Percentiles rank a stretch among this genome's conserved stretches.
phyloP scores from a whole-genome alignment of 2,329 filamentous ascomycete species.

The Ramularia collo-cygni region DNA sequence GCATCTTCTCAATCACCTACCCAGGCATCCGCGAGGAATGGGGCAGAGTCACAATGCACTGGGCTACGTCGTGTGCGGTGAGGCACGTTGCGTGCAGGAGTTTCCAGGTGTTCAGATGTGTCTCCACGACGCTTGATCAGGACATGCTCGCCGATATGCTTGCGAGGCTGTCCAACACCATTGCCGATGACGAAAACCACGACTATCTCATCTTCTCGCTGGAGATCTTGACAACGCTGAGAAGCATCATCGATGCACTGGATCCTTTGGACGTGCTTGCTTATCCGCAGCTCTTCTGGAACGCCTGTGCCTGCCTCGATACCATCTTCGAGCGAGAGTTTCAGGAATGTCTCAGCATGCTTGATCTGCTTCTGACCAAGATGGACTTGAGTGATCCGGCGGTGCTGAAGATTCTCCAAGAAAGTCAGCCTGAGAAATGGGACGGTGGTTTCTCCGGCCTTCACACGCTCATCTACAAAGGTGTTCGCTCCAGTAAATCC shows the following conservation, averaged over 20 bases:
- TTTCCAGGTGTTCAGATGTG: slow-evolving; percentile 94
- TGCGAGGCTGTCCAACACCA: slow-evolving; percentile 87
- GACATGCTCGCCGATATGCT: slow-evolving; percentile 97
- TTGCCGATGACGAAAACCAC: slow-evolving; percentile 78
- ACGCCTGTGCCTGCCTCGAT: slow-evolving; percentile 89
- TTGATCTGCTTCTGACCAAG: slow-evolving; percentile 78
- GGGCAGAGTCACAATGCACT: slow-evolving; percentile 82
- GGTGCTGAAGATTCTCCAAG: slow-evolving; percentile 64
- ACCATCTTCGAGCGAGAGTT: slow-evolving; percentile 97
- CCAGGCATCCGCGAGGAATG: slow-evolving; percentile 85
- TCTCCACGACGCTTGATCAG: slow-evolving; percentile 83
- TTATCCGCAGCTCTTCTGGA: slow-evolving; percentile 98
- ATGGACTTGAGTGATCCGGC: slow-evolving; percentile 67
- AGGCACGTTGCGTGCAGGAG: slow-evolving; percentile 91
- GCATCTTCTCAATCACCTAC: slow-evolving; percentile 77
- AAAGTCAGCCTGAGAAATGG: slow-evolving; percentile 79
- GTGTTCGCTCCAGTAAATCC: slow-evolving; percentile 76
- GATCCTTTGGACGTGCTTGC: slow-evolving; percentile 70
- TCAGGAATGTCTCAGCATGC: slow-evolving; percentile 82
- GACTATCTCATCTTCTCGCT: slow-evolving; percentile 97
- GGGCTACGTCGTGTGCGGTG: slow-evolving; percentile 95
- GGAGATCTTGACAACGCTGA: slow-evolving; percentile 92
- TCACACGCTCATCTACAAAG: slow-evolving; percentile 82
- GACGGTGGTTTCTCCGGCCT: slow-evolving; percentile 83
- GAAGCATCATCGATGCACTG: slow-evolving; percentile 81